A percentile compares a stretch with the other conserved stretches of the same genome.
Conservation (phyloP, 305 asterid genomes). For the Plantago lanceolata region DNA sequence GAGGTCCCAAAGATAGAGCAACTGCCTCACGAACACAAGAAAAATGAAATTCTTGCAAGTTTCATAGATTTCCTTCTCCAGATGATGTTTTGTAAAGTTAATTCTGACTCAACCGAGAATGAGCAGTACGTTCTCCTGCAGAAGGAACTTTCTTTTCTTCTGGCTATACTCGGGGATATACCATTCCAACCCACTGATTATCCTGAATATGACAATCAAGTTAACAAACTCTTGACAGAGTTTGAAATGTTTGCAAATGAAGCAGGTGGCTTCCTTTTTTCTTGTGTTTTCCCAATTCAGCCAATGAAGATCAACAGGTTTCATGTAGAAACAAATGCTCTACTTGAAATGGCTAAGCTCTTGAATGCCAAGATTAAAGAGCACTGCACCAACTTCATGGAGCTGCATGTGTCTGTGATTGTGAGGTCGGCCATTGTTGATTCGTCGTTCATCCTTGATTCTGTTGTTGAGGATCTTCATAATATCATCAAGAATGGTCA, state of each 20-base stretch:
- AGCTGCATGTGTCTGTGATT: background rate
- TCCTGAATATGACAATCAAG: background rate
- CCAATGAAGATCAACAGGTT: background rate
- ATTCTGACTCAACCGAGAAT: background rate
- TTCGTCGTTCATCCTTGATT: constrained; percentile 15
- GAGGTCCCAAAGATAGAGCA: constrained; percentile 3
- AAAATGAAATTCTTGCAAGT: constrained; percentile 10
- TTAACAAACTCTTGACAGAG: background rate
- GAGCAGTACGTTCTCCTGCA: background rate
- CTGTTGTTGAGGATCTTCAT: constrained; percentile 18
- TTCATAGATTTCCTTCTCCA: constrained; percentile 16
- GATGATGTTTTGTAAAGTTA: background rate
- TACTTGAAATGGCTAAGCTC: background rate
- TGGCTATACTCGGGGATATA: constrained; percentile 8
- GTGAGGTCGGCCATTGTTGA: background rate
- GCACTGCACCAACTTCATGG: background rate
- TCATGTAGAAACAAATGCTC: background rate
- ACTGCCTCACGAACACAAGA: too few relatives aligned
- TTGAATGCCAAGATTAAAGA: constrained; percentile 5
- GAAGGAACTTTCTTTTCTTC: constrained; percentile 20
- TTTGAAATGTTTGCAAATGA: constrained; percentile 19
- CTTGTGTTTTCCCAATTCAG: background rate
- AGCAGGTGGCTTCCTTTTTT: constrained; percentile 15
- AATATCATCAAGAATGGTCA: background rate
- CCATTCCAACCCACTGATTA: background rate